A percentile compares a stretch with the other conserved stretches of the same genome.
Evolutionary conservation across 495 filamentous ascomycete species (phyloP).

Genomic region (Penicillium egyptiacum): DNA sequence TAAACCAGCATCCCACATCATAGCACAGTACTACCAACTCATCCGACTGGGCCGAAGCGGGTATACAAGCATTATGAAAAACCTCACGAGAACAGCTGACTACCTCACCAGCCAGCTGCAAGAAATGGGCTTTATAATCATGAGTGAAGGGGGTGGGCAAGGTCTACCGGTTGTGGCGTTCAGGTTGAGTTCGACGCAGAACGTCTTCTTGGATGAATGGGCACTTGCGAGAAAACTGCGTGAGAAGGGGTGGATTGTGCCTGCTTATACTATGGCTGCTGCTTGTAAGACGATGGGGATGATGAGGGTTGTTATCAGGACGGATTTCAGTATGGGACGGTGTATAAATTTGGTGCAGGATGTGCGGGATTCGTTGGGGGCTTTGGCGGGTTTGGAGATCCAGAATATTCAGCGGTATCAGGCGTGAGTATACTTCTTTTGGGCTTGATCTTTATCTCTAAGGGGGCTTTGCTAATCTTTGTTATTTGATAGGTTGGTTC

Average conservation of each 20-base stretch:
- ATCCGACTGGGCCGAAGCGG: slow-evolving; percentile 85
- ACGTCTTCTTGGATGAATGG: slow-evolving; percentile 75
- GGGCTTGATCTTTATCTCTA: background rate
- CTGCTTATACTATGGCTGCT: slow-evolving; percentile 91
- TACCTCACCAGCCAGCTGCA: slow-evolving; percentile 68
- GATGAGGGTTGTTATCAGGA: slow-evolving; percentile 84
- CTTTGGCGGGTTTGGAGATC: slow-evolving; percentile 70
- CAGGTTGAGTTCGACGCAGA: slow-evolving; percentile 57
- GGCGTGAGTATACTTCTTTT: slow-evolving; percentile 43
- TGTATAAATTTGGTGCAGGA: slow-evolving; percentile 71
- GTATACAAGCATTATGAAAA: slow-evolving; percentile 82
- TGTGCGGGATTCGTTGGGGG: slow-evolving; percentile 62
- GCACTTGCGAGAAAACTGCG: slow-evolving; percentile 75
- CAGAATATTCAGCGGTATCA: slow-evolving; percentile 51
- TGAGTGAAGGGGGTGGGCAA: slow-evolving; percentile 68
- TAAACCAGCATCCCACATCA: slow-evolving; percentile 84
- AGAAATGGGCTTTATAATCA: slow-evolving; percentile 74
- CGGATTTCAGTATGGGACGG: slow-evolving; percentile 74
- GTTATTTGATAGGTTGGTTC: background rate
- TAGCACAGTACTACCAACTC: slow-evolving; percentile 92
- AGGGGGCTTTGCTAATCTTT: background rate
- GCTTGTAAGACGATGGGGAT: slow-evolving; percentile 72
- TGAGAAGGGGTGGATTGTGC: slow-evolving; percentile 80
- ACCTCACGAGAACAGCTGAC: slow-evolving; percentile 76
- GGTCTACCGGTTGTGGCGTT: slow-evolving; percentile 88